Evolutionary conservation across 2,329 filamentous ascomycete genomes (phyloP), one percentile per base, ranked within the genome.

Genomic region (Lasiodiplodia citricola): DNA sequence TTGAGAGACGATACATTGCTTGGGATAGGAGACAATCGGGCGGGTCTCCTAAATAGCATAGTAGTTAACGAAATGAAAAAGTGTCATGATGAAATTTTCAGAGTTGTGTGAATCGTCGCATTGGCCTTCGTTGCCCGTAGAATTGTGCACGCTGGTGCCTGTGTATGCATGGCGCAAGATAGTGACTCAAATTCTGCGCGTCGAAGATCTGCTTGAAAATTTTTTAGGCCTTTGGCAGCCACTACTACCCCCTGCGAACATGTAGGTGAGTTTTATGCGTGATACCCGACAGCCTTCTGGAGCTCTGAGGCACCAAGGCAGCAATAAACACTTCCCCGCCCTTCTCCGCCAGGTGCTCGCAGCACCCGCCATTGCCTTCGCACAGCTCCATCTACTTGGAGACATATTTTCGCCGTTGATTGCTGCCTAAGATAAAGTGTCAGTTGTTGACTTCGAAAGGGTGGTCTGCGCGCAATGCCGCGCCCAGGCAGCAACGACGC

Each of bases 21-120:
- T 25, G 47, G 60, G 25, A 50, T 10, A 31, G 23, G 58, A 23
- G 23, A 16, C 5, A 14, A 14, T 31, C 21, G 55, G 31, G 25
- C 28, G 41, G 31, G 18, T 38, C 21, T 52, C 38, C 47, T 21
- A 37, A 23, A 18, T 38, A 52, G 47, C 44, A 31, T 64, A 38
- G 60, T 23, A 38, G 60, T 23, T 23, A 54, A 64, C 16, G n/a
- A 28, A 64, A 23, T 64, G 28, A 25, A 38, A 38, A 64, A n/a
- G 10, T 4, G 10, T 11, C 14, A 21, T 21, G 18, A 21, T 4
- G 21, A 10, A 10, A 8, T 10, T 11, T 41, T 14, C 11, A 11
- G 31, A 35, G 31, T 35, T 35, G 31, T 35, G 7, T 8, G 31
- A 35, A 35, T 35, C 6, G 31, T 35, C 31, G 8, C 31, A 35